These are phyloP conservation scores for Podospora conica DNA, from an alignment of 495 filamentous ascomycete genomes.

Conservation along the genomic window DNA sequence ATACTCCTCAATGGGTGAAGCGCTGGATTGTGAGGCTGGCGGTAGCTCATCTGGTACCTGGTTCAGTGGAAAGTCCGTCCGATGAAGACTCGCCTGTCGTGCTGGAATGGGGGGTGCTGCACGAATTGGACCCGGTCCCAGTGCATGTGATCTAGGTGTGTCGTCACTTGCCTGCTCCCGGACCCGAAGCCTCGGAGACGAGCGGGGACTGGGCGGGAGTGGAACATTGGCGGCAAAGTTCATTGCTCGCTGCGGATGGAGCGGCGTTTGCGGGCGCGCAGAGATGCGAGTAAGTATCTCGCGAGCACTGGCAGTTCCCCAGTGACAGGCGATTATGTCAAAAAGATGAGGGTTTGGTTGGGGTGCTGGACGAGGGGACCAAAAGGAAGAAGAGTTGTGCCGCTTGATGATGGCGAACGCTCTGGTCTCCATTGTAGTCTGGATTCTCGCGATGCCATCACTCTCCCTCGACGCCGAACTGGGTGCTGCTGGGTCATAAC, in stretches of 20 bases:
- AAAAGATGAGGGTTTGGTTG: slow-evolving; percentile 33
- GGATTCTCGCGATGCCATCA: slow-evolving; percentile 18
- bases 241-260: not conserved
- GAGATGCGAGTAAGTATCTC: slow-evolving; percentile 33
- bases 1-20: slow-evolving; percentile 1
- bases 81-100: slow-evolving; percentile 27
- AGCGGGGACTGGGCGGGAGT: not conserved
- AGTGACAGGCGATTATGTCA: slow-evolving; percentile 39
- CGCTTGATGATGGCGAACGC: slow-evolving; percentile 37
- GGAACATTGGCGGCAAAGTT: not conserved
- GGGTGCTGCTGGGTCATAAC: not conserved
- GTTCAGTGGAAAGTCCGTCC: not conserved
- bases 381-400: slow-evolving; percentile 32
- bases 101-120: slow-evolving; percentile 26
- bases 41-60: not conserved
- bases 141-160: not conserved
- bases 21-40: slow-evolving; percentile 1
- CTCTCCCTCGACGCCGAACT: slow-evolving; percentile 1
- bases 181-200: not conserved
- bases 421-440: slow-evolving; percentile 40
- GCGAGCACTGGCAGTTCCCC: slow-evolving; percentile 32
- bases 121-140: slow-evolving; percentile 7
- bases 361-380: slow-evolving; percentile 31
- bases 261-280: slow-evolving; percentile 11
- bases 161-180: slow-evolving; percentile 10